Base-by-base conservation (phyloP, 768 basidiomycete species). In the Clathrus columnatus region DNA sequence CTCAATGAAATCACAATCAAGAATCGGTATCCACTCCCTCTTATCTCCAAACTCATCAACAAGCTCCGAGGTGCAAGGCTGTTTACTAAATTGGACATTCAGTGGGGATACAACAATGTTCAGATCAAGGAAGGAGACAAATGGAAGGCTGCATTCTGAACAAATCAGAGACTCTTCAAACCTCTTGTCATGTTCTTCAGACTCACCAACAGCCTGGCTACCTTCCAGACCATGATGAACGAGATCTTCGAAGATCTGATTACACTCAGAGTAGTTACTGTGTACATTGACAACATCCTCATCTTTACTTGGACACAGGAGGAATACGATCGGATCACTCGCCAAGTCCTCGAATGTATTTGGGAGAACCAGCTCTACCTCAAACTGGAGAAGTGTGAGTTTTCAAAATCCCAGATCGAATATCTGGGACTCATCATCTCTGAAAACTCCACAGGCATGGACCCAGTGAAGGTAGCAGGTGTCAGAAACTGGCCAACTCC, bases 201-300 rank as follows among this genome's bases (percentile, higher is more conserved):
- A 0, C 41, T 67, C 0, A n/a, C 32, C 0, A 66, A 65, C 36
- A 53, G 36, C 16, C 66, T 60, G 0, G 61, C 59, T 0, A 66
- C 61, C 0, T 69, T 66, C 60, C 69, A 70, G 42, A 57, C 47
- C 0, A 55, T 58, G 60, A 64, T 59, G 51, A 62, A 70, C 23
- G 26, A 52, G 7, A 7, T 71, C 5, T 65, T 72, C 44, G 17
- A 54, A 7, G 63, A 73, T 41, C 1, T 70, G 48, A 64, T 76
- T n/a, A 56, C 61, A 2, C 18, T 54, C 24, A 66, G 67, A 0
- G 65, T 70, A 23, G 68, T 80, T n/a, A 58, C 66, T 0, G 69
- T 78, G 42, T 75, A 80, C 59, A 60, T 78, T 29, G 74, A 76
- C 54, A 68, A 78, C 55, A 72, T 77, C 24, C 60, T 75, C 49